A percentile compares a stretch with the other conserved stretches of the same genome.
These are phyloP conservation scores for Pyrenochaeta sp. DNA, from an alignment of 2,329 filamentous ascomycete genomes.

Conservation along the genomic window DNA sequence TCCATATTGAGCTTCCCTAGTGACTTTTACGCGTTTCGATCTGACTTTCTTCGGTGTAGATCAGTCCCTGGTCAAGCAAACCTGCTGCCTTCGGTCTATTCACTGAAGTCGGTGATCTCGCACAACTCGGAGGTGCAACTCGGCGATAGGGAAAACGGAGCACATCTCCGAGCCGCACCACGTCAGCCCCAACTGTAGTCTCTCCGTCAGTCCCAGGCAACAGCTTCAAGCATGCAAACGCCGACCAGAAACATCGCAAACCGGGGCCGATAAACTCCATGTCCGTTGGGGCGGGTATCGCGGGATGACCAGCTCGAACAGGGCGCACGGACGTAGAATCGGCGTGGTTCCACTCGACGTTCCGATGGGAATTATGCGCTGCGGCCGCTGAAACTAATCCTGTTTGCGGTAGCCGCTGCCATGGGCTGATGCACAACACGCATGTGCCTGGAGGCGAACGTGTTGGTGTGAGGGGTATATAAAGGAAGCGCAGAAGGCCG, in stretches of 20 bases:
- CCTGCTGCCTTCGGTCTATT: not conserved
- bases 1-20: too few relatives aligned
- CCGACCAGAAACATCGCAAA: not conserved
- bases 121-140: not conserved
- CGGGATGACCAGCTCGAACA: conserved; percentile 1
- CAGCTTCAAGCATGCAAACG: not conserved
- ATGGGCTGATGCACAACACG: conserved; percentile 6
- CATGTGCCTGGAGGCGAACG: conserved; percentile 2
- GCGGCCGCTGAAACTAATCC: conserved; percentile 10
- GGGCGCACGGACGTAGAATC: conserved; percentile 13
- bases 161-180: conserved; percentile 1
- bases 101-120: not conserved
- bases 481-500: conserved; percentile 4
- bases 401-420: conserved; percentile 6
- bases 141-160: not conserved
- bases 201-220: not conserved
- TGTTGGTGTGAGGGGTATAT: conserved; percentile 9
- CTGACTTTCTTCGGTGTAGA: too few relatives aligned
- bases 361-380: conserved; percentile 10
- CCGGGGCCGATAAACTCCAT: not conserved
- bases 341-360: conserved; percentile 6
- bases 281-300: not conserved
- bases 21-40: too few relatives aligned
- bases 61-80: too few relatives aligned
- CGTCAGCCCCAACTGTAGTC: not conserved